phyloP scores from a whole-genome alignment of 2,329 filamentous ascomycete species.

The Diaporthe capsici region DNA sequence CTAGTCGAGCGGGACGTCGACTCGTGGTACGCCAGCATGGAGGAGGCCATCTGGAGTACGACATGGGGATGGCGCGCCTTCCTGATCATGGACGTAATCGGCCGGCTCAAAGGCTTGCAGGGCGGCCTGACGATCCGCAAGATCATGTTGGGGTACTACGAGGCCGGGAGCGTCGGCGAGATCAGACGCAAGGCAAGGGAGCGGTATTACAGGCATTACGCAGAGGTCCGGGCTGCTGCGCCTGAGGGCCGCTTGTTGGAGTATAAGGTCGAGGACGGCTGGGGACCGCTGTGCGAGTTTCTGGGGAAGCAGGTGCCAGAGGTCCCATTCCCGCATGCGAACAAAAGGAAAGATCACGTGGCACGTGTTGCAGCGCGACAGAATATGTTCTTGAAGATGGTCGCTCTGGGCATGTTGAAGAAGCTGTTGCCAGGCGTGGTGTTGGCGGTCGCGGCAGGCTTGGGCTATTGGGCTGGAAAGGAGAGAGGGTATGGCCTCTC shows the following conservation, averaged over 20 bases:
- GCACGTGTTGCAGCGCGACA: conserved; percentile 10
- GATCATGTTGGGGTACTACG: conserved; percentile 33
- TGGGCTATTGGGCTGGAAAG: not conserved
- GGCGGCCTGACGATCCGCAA: conserved; percentile 36
- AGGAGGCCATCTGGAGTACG: conserved; percentile 36
- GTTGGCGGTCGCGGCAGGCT: not conserved
- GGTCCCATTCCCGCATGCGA: conserved; percentile 37
- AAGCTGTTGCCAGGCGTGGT: not conserved
- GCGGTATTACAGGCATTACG: conserved; percentile 38
- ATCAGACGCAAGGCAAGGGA: conserved; percentile 39
- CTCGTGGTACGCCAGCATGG: conserved; percentile 50
- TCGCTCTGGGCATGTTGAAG: conserved; percentile 10
- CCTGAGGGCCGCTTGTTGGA: conserved; percentile 33
- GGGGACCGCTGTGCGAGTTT: conserved; percentile 40
- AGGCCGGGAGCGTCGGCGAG: conserved; percentile 20
- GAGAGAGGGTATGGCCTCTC: not conserved
- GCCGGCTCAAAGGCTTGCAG: conserved; percentile 34
- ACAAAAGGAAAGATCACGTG: conserved; percentile 21
- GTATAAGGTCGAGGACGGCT: conserved; percentile 40
- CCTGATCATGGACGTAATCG: not conserved
- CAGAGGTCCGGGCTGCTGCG: conserved; percentile 34
- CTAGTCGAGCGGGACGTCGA: conserved; percentile 52
- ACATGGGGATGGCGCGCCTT: conserved; percentile 35
- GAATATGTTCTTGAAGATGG: conserved; percentile 9
- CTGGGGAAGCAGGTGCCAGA: conserved; percentile 38